Evolutionary conservation across 2,329 filamentous ascomycete genomes (phyloP).

Genomic region (Venturia asperata): DNA sequence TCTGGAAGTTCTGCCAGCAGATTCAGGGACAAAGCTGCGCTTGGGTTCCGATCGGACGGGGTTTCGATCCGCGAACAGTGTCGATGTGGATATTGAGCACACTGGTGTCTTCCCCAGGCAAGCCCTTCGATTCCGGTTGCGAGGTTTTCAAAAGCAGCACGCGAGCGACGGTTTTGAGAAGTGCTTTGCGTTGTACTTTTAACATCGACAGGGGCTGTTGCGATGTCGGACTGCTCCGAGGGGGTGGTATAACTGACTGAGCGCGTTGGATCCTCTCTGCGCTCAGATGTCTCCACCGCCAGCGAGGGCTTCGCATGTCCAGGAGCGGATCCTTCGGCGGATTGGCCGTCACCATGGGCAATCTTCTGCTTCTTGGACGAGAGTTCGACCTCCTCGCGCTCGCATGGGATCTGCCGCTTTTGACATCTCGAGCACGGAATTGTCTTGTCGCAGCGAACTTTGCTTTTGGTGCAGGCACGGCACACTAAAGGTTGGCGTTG

Average conservation of each 20-base stretch:
- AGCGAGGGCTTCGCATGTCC: background rate
- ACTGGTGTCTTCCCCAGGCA: constrained; percentile 14
- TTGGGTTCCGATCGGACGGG: constrained; percentile 24
- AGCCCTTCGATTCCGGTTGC: constrained; percentile 8
- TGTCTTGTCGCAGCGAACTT: constrained; percentile 23
- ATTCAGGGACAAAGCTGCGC: constrained; percentile 15
- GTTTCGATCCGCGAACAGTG: constrained; percentile 6
- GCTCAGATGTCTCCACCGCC: background rate
- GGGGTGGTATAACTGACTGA: background rate
- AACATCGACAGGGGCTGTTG: background rate
- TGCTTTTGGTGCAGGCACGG: constrained; percentile 22
- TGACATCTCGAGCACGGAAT: constrained; percentile 22
- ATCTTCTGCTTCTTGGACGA: constrained; percentile 13
- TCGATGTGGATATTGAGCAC: constrained; percentile 6
- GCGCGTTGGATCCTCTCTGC: background rate
- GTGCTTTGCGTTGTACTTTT: background rate
- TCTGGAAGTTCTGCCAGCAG: constrained; percentile 21
- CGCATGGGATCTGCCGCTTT: constrained; percentile 18
- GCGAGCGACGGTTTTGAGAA: background rate
- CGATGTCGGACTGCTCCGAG: background rate
- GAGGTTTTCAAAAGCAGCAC: constrained; percentile 19
- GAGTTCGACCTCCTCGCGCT: constrained; percentile 20
- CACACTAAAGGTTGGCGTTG: constrained; percentile 11
- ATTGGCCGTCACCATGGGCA: background rate
- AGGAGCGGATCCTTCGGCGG: background rate